phyloP scores from a whole-genome alignment of 345 rosid genomes.

The Arabis hirsuta region DNA sequence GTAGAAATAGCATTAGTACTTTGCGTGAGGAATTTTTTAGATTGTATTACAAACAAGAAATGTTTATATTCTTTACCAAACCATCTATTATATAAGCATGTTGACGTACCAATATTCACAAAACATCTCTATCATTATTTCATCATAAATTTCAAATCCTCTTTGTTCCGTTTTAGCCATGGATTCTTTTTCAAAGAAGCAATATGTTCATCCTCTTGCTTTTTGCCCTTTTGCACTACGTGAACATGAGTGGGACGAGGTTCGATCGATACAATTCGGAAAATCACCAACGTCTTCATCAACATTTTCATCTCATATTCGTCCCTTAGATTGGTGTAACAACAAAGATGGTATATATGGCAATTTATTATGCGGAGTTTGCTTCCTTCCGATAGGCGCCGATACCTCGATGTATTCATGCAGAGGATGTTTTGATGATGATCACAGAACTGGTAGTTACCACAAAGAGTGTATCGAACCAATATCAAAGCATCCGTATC shows the following conservation, averaged over 20 bases:
- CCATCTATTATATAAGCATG: background rate
- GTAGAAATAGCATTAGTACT: background rate
- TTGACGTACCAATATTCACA: background rate
- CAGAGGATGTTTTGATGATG: background rate
- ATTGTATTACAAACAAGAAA: slow-evolving; percentile 1
- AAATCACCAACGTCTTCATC: background rate
- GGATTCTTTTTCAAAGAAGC: background rate
- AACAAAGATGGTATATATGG: background rate
- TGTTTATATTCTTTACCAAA: background rate
- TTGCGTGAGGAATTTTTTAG: background rate
- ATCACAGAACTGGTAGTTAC: background rate
- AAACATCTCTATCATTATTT: background rate
- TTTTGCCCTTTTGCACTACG: background rate
- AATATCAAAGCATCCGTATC: slow-evolving; percentile 11
- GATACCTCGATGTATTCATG: background rate
- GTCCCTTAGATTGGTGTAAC: background rate
- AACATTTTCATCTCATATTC: background rate
- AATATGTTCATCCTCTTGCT: background rate
- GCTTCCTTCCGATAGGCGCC: background rate
- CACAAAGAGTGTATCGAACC: slow-evolving; percentile 8
- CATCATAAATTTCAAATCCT: background rate
- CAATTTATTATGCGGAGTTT: background rate
- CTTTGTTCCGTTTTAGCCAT: background rate
- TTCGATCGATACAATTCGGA: background rate
- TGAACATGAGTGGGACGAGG: background rate